Base-by-base conservation (phyloP, 768 basidiomycete genomes). In the Sarcodon sp. region DNA sequence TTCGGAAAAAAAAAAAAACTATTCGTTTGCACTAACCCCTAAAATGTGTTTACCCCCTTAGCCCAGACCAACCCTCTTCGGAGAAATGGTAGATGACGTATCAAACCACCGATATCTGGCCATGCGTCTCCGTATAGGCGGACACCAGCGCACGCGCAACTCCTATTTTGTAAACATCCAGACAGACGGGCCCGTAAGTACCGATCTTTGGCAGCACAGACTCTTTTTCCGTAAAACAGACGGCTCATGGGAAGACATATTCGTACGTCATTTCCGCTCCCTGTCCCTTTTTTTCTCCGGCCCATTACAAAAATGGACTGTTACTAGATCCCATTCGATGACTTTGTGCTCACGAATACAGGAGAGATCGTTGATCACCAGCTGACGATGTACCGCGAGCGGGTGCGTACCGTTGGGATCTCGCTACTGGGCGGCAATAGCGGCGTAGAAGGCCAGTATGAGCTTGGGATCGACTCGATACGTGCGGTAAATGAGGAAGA, bases 101-200 rank as follows among this genome's bases (percentile, higher is more conserved):
- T 83, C 86, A 33, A 68, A 73, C 35, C 87, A 93, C 59, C 71
- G 77, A 13, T 97, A 84, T 64, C 70, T 98, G 27, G 80, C 81
- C 2, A 67, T 98, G 45, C 81, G 87, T 4, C 66, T 96, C 9
- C 80, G 87, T 12, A 76, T 83, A 50, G 75, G 75, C 21, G 93
- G 91, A 3, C 79, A 88, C 53, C 78, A 80, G 16, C 71, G 76
- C 36, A 85, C 85, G 37, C 77, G 80, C 52, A 79, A 78, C 54
- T 81, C 87, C n/a, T 97, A 91, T 70, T 93, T 85, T 55, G 84
- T 90, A 44, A 97, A 98, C 64, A 67, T 97, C 43, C 92, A 96
- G 62, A 94, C 91, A 2, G 85, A 90, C 46, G 85, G 87, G 0
- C 72, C 78, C 39, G 70, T 87, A 44, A 75, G 79, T 45, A 83